Base-by-base conservation (phyloP, 2,329 filamentous ascomycete genomes). In the Aspergillus chevalieri region DNA sequence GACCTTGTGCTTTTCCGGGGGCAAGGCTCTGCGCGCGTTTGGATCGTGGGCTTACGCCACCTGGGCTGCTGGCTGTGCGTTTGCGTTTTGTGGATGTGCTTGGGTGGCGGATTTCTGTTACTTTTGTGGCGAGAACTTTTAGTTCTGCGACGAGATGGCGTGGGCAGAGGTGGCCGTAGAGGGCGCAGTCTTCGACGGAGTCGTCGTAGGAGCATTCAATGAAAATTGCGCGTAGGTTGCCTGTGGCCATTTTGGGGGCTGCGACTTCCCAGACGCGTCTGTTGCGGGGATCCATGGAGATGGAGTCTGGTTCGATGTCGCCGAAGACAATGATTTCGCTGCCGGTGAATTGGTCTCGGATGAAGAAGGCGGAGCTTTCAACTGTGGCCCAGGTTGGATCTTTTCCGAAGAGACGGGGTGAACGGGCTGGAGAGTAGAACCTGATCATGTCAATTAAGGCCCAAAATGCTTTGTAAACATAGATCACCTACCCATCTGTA, bases 201-300 rank as follows among this genome's bases (percentile, higher is more conserved):
- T 96, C 86, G 53, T 89, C 87, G 67, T 92, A 98, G 53, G 89
- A 95, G 68, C 92, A 97, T 74, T 98, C 93, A 59, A 98, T 94
- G 64, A 97, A 92, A 10, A 98, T 86, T 9, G 86, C 92, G 0
- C 78, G 80, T 0, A 98, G 77, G 3, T 79, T 76, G 1, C 89
- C 88, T 0, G 77, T 72, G 0, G 78, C 86, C 22, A 98, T 83
- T 65, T 94, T 95, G 7, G 86, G 86, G 0, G 91, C 92, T 0
- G 92, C 92, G 62, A 93, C 87, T 56, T 82, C 79, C 93, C 93
- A 98, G 12, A 98, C 83, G 12, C 77, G 75, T n/a, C 79, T 73
- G 57, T 93, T 97, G 21, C 91, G 83, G 1, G 92, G 90, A 1
- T 82, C 85, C 2, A 92, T 70, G 0, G 89, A 94, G 22, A 97